phyloP scores from a whole-genome alignment of 805 yeast genomes.

The Saturnispora diversa region DNA sequence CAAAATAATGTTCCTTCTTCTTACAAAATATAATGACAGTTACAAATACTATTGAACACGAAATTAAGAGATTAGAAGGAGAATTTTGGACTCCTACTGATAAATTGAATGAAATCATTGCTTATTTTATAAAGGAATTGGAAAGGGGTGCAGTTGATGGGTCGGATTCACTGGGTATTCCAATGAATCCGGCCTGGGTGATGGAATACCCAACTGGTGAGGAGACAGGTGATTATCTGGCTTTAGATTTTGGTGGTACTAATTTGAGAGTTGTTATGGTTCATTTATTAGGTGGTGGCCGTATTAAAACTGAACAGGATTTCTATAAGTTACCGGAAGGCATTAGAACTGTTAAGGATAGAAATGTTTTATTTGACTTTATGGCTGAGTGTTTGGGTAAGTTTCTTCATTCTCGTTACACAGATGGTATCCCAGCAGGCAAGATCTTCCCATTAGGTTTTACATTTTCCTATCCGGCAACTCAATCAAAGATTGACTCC shows the following conservation, averaged over 20 bases:
- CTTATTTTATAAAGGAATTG: constrained; percentile 44
- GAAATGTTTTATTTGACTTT: constrained; percentile 77
- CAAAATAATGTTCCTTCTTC: too few relatives aligned
- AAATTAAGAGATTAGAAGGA: constrained; percentile 30
- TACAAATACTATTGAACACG: constrained; percentile 20
- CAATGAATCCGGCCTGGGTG: constrained; percentile 57
- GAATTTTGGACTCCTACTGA: constrained; percentile 37
- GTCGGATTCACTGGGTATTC: constrained; percentile 37
- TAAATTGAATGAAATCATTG: constrained; percentile 37
- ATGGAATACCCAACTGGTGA: constrained; percentile 51
- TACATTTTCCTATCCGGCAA: constrained; percentile 91
- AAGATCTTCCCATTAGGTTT: constrained; percentile 77
- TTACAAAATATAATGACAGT: constrained; percentile 5
- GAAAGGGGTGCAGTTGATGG: constrained; percentile 49
- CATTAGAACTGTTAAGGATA: constrained; percentile 68
- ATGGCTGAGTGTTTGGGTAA: constrained; percentile 77
- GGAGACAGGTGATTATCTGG: constrained; percentile 51
- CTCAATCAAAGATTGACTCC: constrained; percentile 72
- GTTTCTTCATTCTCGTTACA: constrained; percentile 61
- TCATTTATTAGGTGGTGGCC: constrained; percentile 58
- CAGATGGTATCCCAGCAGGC: constrained; percentile 52
- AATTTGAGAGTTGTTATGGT: constrained; percentile 50
- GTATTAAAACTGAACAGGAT: constrained; percentile 82
- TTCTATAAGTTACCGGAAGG: constrained; percentile 74
- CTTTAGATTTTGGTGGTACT: constrained; percentile 58